These are phyloP conservation scores for Colletotrichum gloeosporioides DNA, from an alignment of 2,329 filamentous ascomycete species.

Conservation along the genomic window DNA sequence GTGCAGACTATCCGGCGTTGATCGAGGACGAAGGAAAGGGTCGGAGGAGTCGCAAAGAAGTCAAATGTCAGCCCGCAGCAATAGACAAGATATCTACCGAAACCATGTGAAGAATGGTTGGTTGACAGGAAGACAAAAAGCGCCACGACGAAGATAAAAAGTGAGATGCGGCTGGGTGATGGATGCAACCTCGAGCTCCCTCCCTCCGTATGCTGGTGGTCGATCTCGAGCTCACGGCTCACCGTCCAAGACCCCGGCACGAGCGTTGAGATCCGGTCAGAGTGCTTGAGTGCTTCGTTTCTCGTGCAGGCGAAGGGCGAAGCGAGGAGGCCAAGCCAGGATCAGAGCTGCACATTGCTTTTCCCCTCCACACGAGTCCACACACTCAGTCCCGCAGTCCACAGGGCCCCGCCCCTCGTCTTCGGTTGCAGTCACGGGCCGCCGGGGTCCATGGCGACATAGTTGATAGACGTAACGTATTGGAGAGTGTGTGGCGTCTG, in stretches of 20 bases:
- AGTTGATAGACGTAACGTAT: neutral
- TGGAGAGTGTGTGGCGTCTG: neutral
- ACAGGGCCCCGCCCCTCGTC: neutral
- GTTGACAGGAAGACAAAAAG: neutral
- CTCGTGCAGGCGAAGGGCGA: neutral
- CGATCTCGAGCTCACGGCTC: neutral
- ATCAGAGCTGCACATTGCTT: neutral
- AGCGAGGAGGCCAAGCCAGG: conserved; percentile 16
- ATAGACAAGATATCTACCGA: neutral
- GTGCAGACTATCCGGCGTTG: neutral
- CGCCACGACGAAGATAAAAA: neutral
- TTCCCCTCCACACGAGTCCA: neutral
- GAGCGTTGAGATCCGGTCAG: neutral
- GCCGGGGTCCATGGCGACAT: neutral
- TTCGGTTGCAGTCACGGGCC: neutral
- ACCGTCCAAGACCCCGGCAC: neutral
- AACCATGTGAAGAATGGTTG: neutral
- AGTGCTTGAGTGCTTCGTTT: neutral
- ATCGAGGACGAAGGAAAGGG: neutral
- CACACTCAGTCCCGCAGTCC: neutral
- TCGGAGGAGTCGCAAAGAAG: neutral
- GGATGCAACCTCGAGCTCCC: neutral
- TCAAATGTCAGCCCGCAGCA: neutral
- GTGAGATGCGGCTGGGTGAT: neutral
- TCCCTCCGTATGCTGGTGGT: neutral